Base-by-base conservation (phyloP, 2,329 filamentous ascomycete species). In the Colletotrichum kahawae region DNA sequence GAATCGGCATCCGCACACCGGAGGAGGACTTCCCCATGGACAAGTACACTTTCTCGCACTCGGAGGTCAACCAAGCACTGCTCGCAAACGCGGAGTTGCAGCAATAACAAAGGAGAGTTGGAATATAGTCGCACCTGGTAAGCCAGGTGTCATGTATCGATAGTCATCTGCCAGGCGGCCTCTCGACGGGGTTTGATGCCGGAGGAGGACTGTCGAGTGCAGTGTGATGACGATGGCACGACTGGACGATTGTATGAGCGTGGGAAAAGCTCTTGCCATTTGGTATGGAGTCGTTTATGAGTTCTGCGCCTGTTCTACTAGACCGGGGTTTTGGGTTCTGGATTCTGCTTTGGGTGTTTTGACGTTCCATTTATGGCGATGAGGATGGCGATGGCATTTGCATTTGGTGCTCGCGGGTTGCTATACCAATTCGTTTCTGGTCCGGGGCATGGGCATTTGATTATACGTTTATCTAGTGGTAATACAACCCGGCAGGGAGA, bases 1-100 rank as follows among this genome's bases (percentile, higher is more conserved):
- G 93, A 2, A 95, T 95, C 75, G 93, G 93, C 34, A 93, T 95
- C 79, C 86, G 91, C 66, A 93, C 91, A 6, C 91, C 92, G 1
- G 92, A 93, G 68, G 92, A 93, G 70, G 92, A 93, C 31, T 92
- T 91, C 62, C 86, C 88, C 1, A 88, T 91, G 81, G 89, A 90
- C 67, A 93, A 93, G 80, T 93, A 89, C 79, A 85, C 86, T 12
- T 89, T 88, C 74, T 79, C 84, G 14, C 82, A 82, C 48, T 76
- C 81, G 31, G 84, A 86, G 36, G 76, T 74, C 51, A 81, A 80
- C 31, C 82, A 85, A 69, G 79, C 77, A 34, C 78, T 86, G 76
- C 84, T 82, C 66, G 76, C 78, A 27, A 82, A 78, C 18, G 66
- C 80, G 33, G 85, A 83, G 27, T 77, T 85, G 38, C 73, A 77